Conservation (phyloP, 108 stramenopile species). For the Fragilaria crotonensis region DNA sequence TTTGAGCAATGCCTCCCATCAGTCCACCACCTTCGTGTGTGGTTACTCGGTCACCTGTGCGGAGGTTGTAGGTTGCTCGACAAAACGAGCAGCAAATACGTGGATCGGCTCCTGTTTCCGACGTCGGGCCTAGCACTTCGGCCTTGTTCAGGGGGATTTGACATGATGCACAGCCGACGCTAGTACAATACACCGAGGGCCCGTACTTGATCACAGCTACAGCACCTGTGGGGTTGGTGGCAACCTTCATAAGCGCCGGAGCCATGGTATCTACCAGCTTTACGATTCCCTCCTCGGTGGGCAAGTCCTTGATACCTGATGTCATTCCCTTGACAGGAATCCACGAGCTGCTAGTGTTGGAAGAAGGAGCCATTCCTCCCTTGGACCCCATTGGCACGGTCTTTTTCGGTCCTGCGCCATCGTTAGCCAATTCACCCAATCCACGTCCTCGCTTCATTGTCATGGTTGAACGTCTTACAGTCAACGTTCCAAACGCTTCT, state of each 20-base stretch:
- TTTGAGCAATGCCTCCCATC: conserved; percentile 48
- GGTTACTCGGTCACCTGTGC: conserved; percentile 44
- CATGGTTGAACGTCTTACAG: conserved; percentile 15
- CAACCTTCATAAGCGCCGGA: conserved; percentile 31
- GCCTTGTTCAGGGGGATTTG: conserved; percentile 75
- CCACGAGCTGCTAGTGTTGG: conserved; percentile 11
- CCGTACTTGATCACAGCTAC: conserved; percentile 58
- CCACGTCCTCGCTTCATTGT: conserved; percentile 29
- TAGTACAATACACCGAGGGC: conserved; percentile 54
- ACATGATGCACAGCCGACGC: conserved; percentile 49
- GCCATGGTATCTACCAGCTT: conserved; percentile 47
- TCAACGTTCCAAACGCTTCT: no score
- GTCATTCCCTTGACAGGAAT: conserved; percentile 19
- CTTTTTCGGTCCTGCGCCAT: conserved; percentile 12
- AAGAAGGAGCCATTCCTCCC: background rate
- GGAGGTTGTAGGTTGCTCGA: conserved; percentile 62
- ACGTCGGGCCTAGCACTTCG: conserved; percentile 34
- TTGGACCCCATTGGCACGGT: conserved; percentile 12
- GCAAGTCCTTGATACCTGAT: conserved; percentile 28
- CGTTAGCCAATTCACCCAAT: background rate
- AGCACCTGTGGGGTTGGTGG: conserved; percentile 73
- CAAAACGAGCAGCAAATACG: conserved; percentile 44
- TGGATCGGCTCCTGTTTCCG: conserved; percentile 28
- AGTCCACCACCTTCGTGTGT: conserved; percentile 31
- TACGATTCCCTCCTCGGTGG: conserved; percentile 47